A percentile compares a stretch with the other conserved stretches of the same genome.
phyloP scores from a whole-genome alignment of 208 protist genomes.

The Trichomonas tenax region DNA sequence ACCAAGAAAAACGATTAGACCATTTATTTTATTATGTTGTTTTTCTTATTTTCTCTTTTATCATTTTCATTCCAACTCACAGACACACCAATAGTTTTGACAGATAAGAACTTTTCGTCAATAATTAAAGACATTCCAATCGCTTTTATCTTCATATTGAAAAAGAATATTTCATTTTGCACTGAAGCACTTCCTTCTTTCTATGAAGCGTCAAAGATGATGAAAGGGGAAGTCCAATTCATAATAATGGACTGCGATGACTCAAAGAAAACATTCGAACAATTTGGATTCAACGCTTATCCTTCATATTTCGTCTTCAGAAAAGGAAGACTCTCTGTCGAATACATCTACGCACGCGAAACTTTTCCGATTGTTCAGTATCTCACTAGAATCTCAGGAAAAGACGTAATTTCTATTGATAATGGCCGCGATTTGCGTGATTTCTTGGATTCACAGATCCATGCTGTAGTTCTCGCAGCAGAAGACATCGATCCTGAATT shows the following conservation, averaged over 20 bases:
- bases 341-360: neutral
- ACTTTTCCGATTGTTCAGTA: neutral
- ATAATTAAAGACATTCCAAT: neutral
- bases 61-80: neutral
- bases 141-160: neutral
- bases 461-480: neutral
- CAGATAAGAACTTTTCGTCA: neutral
- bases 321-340: neutral
- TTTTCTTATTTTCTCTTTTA: neutral
- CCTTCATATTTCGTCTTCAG: neutral
- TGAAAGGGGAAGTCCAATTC: neutral
- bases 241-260: neutral
- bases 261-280: neutral
- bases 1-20: no score
- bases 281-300: neutral
- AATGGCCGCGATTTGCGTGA: neutral
- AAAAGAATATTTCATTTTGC: neutral
- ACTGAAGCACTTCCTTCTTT: neutral
- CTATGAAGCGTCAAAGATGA: neutral
- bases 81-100: neutral
- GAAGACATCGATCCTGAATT: neutral
- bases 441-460: neutral
- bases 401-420: neutral
- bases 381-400: neutral
- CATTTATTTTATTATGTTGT: no score